Evolutionary conservation across 208 protist genomes (phyloP), one percentile per base, ranked within the genome.

Genomic region (Trichomonas gallinae): DNA sequence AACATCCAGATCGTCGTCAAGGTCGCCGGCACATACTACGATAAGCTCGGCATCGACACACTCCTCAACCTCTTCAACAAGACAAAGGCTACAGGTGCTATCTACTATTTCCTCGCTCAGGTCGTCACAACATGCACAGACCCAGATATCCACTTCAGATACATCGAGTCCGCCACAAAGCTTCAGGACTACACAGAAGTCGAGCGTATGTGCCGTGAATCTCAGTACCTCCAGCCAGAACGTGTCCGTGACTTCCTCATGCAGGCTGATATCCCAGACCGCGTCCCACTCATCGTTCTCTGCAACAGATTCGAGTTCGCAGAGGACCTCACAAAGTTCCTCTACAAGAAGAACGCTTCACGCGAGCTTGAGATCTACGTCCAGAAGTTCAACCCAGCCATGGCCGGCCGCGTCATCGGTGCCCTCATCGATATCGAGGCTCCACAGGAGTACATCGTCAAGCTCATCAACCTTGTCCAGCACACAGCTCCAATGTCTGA

Each of bases 271-370:
- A 98, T 99, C 36, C 98, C 98, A n/a, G 99, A 99, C 97, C 98
- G 99, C 97, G 98, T 99, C 97, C 99, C 99, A 45, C 98, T 99
- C 96, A 99, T 99, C 97, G 99, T 99, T 97, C 99, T 99, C 46
- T 99, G 99, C 98, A 99, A 99, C 97, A 98, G 99, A 96, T 99
- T 99, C 97, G 98, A 98, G 97, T 99, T 99, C 97, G 98, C 99
- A 82, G 98, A 99, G 96, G 99, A 99, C 97, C 98, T 99, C 96
- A 99, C 99, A 26, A 98, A 98, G 81, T 99, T 99, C 97, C 58
- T 98, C 21, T 97, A 96, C 72, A 96, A 82, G 96, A 99, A 99
- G n/a, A 99, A 99, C 15, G 82, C 96, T 48, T 45, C 82, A 0
- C 49, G 82, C n/a, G 88, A 97, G 45, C 63, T 97, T 21, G 97